Evolutionary conservation across 805 yeast species (phyloP), one percentile per base, ranked within the genome.

Genomic region (Henningerozyma blattae): DNA sequence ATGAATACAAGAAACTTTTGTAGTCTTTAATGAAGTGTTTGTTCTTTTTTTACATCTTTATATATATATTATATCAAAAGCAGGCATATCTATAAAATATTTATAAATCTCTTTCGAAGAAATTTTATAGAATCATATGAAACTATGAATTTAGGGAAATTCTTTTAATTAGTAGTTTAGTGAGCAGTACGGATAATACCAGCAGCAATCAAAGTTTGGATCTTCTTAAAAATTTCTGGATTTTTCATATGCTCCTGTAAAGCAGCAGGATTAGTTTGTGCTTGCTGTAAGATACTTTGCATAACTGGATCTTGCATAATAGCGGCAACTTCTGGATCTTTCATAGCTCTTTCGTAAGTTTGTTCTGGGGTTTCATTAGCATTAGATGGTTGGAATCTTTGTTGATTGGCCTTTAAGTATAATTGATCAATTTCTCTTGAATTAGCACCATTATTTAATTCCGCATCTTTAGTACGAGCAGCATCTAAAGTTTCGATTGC

Each of bases 231-330:
- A 33, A 91, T 82, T 40, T 77, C 93, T 27, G 98, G 97, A 62
- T 91, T 91, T 68, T 75, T 82, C 95, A 91, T 86, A 63, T 91
- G 98, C 50, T 89, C 96, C 57, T 83, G 93, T 48, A 91, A 70
- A 35, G 97, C 97, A 30, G 95, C 94, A 33, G 98, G 98, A 56
- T 91, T 82, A 39, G 75, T 83, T 58, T 79, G 82, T 15, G 97
- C 97, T 64, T 91, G 99, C 47, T 75, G 79, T 56, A 91, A 69
- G 44, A 91, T 91, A 36, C 89, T 78, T 64, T 86, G 91, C 96
- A 91, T 89, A 28, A 89, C 86, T 10, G 96, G 95, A 55, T 87
- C 95, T 57, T 81, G 85, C 61, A 91, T 67, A 42, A 89, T 86
- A 33, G 76, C 69, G 36, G 80, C 84, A 37, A 89, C 81, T 63